Evolutionary conservation across 2,329 filamentous ascomycete genomes (phyloP).

Genomic region (Trichoderma brevicompactum): DNA sequence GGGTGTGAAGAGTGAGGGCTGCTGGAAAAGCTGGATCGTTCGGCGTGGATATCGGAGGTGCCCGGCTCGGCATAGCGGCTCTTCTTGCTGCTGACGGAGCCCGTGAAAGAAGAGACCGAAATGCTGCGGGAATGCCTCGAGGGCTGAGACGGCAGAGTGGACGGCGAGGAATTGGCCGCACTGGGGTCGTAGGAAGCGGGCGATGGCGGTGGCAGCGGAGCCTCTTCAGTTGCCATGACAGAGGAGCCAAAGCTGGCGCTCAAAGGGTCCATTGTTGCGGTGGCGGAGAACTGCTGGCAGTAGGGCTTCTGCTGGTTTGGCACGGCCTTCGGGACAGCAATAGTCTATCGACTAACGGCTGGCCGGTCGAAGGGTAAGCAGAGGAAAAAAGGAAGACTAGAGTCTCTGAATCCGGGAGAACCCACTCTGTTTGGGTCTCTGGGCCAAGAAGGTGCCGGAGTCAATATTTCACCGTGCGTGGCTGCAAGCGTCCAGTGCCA

Average conservation of each 20-base stretch:
- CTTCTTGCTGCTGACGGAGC: constrained; percentile 53
- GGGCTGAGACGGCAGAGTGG: constrained; percentile 21
- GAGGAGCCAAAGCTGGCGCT: constrained; percentile 16
- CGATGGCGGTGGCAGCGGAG: constrained; percentile 14
- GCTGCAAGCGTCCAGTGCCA: constrained; percentile 20
- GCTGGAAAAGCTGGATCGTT: constrained; percentile 66
- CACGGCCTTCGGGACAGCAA: not conserved
- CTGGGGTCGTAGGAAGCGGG: constrained; percentile 20
- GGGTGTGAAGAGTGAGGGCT: constrained; percentile 54
- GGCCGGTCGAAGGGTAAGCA: constrained; percentile 5
- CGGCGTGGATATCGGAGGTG: constrained; percentile 60
- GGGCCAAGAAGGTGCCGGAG: not conserved
- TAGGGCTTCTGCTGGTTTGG: not conserved
- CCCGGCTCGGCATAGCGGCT: constrained; percentile 63
- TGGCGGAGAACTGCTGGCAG: constrained; percentile 15
- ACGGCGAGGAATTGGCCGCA: constrained; percentile 25
- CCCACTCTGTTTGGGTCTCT: constrained; percentile 8
- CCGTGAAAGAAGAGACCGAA: constrained; percentile 49
- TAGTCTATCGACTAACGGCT: constrained; percentile 13
- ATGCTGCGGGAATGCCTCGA: constrained; percentile 45
- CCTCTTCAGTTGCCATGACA: constrained; percentile 5
- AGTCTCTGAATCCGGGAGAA: constrained; percentile 11
- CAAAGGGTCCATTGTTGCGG: constrained; percentile 26
- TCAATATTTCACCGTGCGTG: not conserved
- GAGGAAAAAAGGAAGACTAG: not conserved